Conservation (phyloP, 441 rosid species). For the Populus hybrid region DNA sequence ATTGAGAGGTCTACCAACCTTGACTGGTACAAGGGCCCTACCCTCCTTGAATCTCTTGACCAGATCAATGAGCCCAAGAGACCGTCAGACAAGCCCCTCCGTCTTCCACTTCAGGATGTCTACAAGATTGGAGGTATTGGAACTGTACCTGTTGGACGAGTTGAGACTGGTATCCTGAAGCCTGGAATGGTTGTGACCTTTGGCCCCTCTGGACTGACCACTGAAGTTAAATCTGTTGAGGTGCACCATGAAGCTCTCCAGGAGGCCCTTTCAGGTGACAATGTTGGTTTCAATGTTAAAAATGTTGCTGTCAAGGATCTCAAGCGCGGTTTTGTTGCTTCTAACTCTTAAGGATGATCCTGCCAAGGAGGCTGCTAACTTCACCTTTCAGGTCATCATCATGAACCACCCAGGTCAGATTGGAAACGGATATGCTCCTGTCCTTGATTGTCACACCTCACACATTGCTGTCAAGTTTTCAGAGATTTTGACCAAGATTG, state of each 20-base stretch:
- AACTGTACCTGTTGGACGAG: constrained; percentile 40
- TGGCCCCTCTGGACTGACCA: constrained; percentile 39
- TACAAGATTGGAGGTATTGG: constrained; percentile 53
- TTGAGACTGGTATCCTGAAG: constrained; percentile 32
- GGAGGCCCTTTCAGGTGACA: constrained; percentile 42
- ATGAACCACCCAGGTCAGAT: constrained; percentile 54
- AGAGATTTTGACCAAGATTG: constrained; percentile 31
- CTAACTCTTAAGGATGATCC: constrained; percentile 36
- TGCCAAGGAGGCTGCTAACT: constrained; percentile 36
- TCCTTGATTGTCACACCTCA: constrained; percentile 35
- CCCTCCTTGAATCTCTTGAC: constrained; percentile 39
- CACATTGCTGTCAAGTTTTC: constrained; percentile 36
- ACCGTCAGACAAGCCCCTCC: constrained; percentile 52
- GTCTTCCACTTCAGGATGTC: constrained; percentile 49
- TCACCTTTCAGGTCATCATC: constrained; percentile 47
- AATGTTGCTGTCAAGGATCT: constrained; percentile 41
- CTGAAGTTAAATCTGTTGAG: constrained; percentile 51
- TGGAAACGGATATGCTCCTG: constrained; percentile 33
- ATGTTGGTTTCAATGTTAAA: constrained; percentile 31
- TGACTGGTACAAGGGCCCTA: constrained; percentile 40
- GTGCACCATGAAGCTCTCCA: constrained; percentile 42
- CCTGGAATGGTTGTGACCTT: constrained; percentile 40
- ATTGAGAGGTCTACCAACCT: constrained; percentile 38
- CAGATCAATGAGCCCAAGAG: constrained; percentile 36
- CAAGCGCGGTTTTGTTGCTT: constrained; percentile 37